Percentiles rank a stretch among this genome's conserved stretches.
Evolutionary conservation across 495 filamentous ascomycete species (phyloP).

Genomic region (Emericellopsis terricola): DNA sequence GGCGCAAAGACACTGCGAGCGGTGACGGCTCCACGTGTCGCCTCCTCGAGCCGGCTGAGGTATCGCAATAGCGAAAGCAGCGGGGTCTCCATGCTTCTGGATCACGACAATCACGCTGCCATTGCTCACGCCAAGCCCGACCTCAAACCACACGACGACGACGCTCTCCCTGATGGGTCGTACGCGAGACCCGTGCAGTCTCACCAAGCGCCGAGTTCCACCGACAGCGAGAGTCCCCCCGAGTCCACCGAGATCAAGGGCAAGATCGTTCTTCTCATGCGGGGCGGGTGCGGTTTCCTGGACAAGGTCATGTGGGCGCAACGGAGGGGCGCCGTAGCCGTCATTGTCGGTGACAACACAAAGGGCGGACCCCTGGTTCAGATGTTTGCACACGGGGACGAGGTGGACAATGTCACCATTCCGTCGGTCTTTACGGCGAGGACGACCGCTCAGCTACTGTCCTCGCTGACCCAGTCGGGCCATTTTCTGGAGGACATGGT

Average conservation of each 20-base stretch:
- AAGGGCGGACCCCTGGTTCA: conserved; percentile 75
- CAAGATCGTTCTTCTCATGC: conserved; percentile 75
- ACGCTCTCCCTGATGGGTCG: conserved; percentile 79
- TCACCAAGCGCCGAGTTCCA: conserved; percentile 52
- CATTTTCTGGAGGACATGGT: conserved; percentile 34
- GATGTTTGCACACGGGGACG: conserved; percentile 88
- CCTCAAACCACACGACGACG: conserved; percentile 25
- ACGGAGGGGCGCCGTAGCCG: conserved; percentile 64
- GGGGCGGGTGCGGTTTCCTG: conserved; percentile 89
- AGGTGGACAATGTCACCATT: conserved; percentile 80
- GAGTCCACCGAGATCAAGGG: conserved; percentile 88
- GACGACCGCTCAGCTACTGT: conserved; percentile 85
- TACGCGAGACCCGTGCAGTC: conserved; percentile 96
- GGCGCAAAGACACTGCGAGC: conserved; percentile 7
- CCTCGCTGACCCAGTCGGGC: conserved; percentile 65
- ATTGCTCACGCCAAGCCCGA: conserved; percentile 7
- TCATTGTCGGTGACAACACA: conserved; percentile 90
- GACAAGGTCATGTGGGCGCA: conserved; percentile 97
- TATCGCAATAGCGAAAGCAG: conserved; percentile 5
- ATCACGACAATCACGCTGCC: conserved; percentile 5
- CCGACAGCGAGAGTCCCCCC: too few species aligned
- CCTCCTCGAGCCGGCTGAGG: conserved; percentile 14
- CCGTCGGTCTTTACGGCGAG: conserved; percentile 88
- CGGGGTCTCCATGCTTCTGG: not conserved
- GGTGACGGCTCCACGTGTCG: conserved; percentile 5